A percentile compares a stretch with the other conserved stretches of the same genome.
Conservation (phyloP, 495 filamentous ascomycete species). For the Penicillium daleae region DNA sequence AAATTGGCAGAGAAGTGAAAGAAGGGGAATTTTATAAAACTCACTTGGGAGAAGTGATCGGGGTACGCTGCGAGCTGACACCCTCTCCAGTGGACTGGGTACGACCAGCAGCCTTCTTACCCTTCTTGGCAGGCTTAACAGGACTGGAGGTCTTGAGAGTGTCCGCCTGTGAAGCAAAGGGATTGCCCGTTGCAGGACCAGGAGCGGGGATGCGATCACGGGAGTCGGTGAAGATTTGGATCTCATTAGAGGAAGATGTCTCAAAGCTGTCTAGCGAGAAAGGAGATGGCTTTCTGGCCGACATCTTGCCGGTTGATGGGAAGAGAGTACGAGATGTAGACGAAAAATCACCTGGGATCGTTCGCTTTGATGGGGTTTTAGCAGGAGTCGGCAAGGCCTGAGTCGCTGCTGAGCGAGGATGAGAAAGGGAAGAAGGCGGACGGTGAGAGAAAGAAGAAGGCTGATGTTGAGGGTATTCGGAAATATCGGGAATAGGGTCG, state of each 20-base stretch:
- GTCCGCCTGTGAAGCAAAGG: slow-evolving; percentile 55
- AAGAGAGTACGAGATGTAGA: slow-evolving; percentile 79
- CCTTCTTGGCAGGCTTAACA: slow-evolving; percentile 12
- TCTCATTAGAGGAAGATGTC: slow-evolving; percentile 42
- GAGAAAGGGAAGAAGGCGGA: slow-evolving; percentile 7
- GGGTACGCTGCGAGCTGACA: not conserved
- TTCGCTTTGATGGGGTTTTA: slow-evolving; percentile 77
- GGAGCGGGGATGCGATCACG: slow-evolving; percentile 80
- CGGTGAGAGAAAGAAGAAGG: slow-evolving; percentile 3
- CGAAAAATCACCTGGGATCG: slow-evolving; percentile 59
- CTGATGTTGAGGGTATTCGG: not conserved
- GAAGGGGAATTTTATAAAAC: not conserved
- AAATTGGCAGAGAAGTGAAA: not conserved
- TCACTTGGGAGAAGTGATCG: not conserved
- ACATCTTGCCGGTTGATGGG: slow-evolving; percentile 48
- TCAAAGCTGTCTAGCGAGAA: slow-evolving; percentile 65
- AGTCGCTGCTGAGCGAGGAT: slow-evolving; percentile 32
- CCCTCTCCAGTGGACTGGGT: not conserved
- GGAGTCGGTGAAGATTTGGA: slow-evolving; percentile 88
- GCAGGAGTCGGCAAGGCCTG: slow-evolving; percentile 80
- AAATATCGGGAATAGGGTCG: slow-evolving; percentile 4
- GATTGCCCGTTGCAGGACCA: slow-evolving; percentile 69
- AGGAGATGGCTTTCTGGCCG: slow-evolving; percentile 57
- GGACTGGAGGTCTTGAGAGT: not conserved
- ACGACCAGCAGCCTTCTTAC: not conserved